Base-by-base conservation (phyloP, 2,329 filamentous ascomycete species). In the Pseudogymnoascus sp. region DNA sequence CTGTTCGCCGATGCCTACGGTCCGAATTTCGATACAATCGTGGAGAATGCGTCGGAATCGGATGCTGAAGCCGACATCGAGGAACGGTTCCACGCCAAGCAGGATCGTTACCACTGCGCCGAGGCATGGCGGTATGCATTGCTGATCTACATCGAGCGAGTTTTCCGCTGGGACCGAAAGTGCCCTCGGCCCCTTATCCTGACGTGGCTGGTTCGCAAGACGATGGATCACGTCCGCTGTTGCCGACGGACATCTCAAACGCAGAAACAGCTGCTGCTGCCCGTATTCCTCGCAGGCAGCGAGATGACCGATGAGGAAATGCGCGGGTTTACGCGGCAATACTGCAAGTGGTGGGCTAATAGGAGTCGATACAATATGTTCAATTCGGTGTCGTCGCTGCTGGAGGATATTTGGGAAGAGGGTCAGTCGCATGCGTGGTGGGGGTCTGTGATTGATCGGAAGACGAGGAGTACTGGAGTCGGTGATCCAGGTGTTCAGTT, bases 211-310 rank as follows among this genome's bases (percentile, higher is more conserved):
- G 68, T 70, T 0, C 72, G 73, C 10, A 67, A 66, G n/a, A 72
- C 69, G 1, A 67, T 76, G 42, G 70, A 72, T 39, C 69, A 73
- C 65, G 69, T 73, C n/a, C 64, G 68, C 5, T 70, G 69, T 16
- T 75, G 73, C 62, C 67, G 72, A 7, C 64, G 63, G 12, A 71
- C 67, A 10, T 69, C 68, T 0, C 69, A 73, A 51, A 67, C 72
- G 0, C 74, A 75, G 64, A 76, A 76, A 61, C 75, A 76, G 47
- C 66, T 76, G 0, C 69, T 77, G 2, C 68, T 77, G 1, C 74
- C 75, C 0, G 69, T 76, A 0, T 76, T 77, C 36, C 64, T 77
- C 0, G 74, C 74, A 0, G 74, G 70, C 1, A 69, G 69, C 18
- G 75, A 75, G 64, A 70, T 70, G 1, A 67, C 42, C 7, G 69